phyloP scores from a whole-genome alignment of 2,329 filamentous ascomycete species.

The Ilyonectria mors-panacis region DNA sequence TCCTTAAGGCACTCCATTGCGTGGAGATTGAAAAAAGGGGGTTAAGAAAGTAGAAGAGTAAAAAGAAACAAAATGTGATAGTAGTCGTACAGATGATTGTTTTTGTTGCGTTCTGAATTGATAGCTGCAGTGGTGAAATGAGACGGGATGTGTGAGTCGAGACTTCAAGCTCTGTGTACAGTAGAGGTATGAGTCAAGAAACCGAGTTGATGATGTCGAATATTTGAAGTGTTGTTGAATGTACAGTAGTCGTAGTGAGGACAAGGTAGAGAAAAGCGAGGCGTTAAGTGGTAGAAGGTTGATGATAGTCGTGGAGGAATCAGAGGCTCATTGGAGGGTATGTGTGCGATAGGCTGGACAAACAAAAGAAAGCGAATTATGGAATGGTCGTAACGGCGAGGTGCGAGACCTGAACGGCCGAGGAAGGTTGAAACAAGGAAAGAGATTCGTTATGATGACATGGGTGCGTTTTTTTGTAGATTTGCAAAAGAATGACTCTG shows the following conservation, averaged over 20 bases:
- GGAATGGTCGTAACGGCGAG: slow-evolving; percentile 51
- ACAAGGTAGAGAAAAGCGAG: slow-evolving; percentile 44
- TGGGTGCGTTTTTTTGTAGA: slow-evolving; percentile 53
- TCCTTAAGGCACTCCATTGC: slow-evolving; percentile 88
- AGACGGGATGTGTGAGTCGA: slow-evolving; percentile 22
- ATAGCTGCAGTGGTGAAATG: slow-evolving; percentile 11
- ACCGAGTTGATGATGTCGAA: slow-evolving; percentile 34
- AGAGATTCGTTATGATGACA: slow-evolving; percentile 62
- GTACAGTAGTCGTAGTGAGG: slow-evolving; percentile 51
- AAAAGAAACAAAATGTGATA: slow-evolving; percentile 30
- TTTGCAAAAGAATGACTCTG: slow-evolving; percentile 50
- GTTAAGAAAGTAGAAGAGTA: slow-evolving; percentile 33
- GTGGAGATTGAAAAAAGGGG: slow-evolving; percentile 32
- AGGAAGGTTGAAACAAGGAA: slow-evolving; percentile 52
- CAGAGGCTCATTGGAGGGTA: slow-evolving; percentile 60
- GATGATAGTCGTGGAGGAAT: slow-evolving; percentile 53
- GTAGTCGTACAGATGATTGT: slow-evolving; percentile 52
- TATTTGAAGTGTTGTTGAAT: slow-evolving; percentile 49
- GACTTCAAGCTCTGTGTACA: slow-evolving; percentile 34
- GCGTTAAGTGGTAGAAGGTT: slow-evolving; percentile 43
- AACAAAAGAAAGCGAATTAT: slow-evolving; percentile 57
- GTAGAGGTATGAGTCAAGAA: slow-evolving; percentile 36
- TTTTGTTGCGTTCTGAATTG: slow-evolving; percentile 42
- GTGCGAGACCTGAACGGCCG: slow-evolving; percentile 50
- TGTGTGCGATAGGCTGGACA: slow-evolving; percentile 44